Conservation (phyloP, 306 rosid species). For the Lathyrus sativus region DNA sequence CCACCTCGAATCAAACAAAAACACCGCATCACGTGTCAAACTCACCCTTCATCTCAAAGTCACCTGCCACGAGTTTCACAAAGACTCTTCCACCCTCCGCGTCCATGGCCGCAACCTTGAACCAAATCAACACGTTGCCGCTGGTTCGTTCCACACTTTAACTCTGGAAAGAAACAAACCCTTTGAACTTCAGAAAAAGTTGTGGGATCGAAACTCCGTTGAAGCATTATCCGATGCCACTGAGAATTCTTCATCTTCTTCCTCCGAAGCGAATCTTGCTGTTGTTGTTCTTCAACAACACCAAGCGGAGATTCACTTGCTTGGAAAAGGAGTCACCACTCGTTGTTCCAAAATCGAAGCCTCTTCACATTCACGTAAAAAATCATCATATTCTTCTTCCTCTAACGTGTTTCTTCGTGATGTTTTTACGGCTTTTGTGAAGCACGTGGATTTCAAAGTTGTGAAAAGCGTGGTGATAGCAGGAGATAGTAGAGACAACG, state of each 20-base stretch:
- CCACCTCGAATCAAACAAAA: conserved; percentile 37
- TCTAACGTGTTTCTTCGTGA: conserved; percentile 19
- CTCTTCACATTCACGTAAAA: not conserved
- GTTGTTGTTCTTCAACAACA: conserved; percentile 26
- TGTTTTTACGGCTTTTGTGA: conserved; percentile 23
- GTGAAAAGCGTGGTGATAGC: conserved; percentile 35
- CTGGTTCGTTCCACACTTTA: conserved; percentile 41
- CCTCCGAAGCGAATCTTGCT: conserved; percentile 8
- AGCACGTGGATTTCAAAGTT: conserved; percentile 35
- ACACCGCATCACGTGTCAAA: conserved; percentile 38
- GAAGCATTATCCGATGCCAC: conserved; percentile 19
- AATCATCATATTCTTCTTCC: not conserved
- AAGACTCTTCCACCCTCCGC: conserved; percentile 45
- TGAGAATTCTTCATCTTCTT: not conserved
- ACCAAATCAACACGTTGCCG: conserved; percentile 19
- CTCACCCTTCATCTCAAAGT: conserved; percentile 44
- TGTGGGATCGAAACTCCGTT: conserved; percentile 20
- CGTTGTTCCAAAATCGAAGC: conserved; percentile 32
- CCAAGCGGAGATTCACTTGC: conserved; percentile 37
- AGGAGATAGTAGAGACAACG: not conserved
- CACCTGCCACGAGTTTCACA: conserved; percentile 38
- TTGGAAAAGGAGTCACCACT: conserved; percentile 24
- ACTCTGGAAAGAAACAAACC: conserved; percentile 36
- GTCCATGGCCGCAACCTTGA: conserved; percentile 41
- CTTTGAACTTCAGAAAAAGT: conserved; percentile 38